Percentiles rank a stretch among this genome's conserved stretches.
Evolutionary conservation across 306 rosid species (phyloP).

Genomic region (Fagus sylvatica): DNA sequence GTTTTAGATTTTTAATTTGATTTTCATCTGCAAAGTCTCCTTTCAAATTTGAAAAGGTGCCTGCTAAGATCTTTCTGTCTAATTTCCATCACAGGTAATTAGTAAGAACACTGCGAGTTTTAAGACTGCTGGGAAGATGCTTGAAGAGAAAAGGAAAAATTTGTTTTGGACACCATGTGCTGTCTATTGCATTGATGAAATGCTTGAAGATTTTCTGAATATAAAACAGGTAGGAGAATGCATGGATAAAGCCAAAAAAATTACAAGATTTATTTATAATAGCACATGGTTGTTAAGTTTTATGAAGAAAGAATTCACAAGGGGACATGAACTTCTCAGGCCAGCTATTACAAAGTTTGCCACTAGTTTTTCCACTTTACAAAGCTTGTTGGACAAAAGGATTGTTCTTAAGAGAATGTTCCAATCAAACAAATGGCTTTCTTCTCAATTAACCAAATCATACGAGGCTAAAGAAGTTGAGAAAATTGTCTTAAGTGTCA

Average conservation of each 20-base stretch:
- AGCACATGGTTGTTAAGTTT: conserved; percentile 77
- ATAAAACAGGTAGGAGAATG: conserved; percentile 80
- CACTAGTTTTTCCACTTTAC: too few species aligned
- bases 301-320: conserved; percentile 75
- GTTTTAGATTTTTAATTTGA: conserved; percentile 30
- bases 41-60: conserved; percentile 26
- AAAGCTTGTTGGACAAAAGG: too few species aligned
- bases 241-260: conserved; percentile 75
- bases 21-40: conserved; percentile 14
- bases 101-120: conserved; percentile 75
- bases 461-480: conserved; percentile 80
- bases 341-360: too few species aligned
- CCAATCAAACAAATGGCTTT: conserved; percentile 76
- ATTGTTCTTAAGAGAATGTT: conserved; percentile 67
- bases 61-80: conserved; percentile 25
- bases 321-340: conserved; percentile 76
- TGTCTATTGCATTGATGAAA: conserved; percentile 62
- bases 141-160: conserved; percentile 83
- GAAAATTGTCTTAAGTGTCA: conserved; percentile 58
- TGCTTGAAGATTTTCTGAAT: conserved; percentile 75
- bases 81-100: conserved; percentile 50
- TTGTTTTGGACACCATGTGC: conserved; percentile 94
- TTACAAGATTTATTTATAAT: conserved; percentile 78
- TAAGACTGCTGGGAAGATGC: conserved; percentile 85
- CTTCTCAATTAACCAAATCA: conserved; percentile 64